Percentiles rank a stretch among this genome's conserved stretches.
Conservation (phyloP, 768 basidiomycete genomes). For the Pulveroboletus sp. region DNA sequence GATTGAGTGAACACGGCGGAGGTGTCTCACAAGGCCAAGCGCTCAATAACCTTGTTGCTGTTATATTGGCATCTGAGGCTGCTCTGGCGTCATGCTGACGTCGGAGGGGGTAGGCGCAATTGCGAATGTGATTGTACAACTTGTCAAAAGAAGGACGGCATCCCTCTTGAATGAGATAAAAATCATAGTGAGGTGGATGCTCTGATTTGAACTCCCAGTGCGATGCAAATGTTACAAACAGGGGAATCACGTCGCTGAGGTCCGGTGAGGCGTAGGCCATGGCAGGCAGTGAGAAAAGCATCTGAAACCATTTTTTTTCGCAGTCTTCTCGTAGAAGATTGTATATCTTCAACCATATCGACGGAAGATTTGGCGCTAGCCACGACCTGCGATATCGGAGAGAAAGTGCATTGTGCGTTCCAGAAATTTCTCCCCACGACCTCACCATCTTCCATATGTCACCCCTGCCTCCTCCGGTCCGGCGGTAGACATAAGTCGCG, state of each 20-base stretch:
- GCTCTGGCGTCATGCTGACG: background rate
- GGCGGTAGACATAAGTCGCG: background rate
- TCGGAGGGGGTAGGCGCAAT: background rate
- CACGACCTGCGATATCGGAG: slow-evolving; percentile 23
- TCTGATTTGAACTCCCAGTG: slow-evolving; percentile 1
- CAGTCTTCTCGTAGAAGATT: slow-evolving; percentile 15
- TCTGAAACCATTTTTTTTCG: slow-evolving; percentile 7
- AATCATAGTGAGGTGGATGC: slow-evolving; percentile 5
- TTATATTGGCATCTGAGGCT: background rate
- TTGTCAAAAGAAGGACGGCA: too few relatives aligned
- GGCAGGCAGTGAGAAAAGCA: slow-evolving; percentile 29
- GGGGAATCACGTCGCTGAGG: slow-evolving; percentile 16
- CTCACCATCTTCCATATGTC: background rate
- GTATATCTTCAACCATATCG: slow-evolving; percentile 27
- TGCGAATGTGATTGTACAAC: background rate
- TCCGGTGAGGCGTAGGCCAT: slow-evolving; percentile 22
- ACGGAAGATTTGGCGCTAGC: slow-evolving; percentile 18
- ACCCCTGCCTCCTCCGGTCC: background rate
- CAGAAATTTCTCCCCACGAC: background rate
- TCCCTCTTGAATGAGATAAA: background rate
- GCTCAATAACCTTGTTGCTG: background rate
- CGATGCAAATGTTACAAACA: slow-evolving; percentile 30
- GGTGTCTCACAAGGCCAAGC: slow-evolving; percentile 1
- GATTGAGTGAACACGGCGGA: slow-evolving; percentile 1
- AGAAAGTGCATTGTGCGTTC: background rate